A percentile compares a stretch with the other conserved stretches of the same genome.
Evolutionary conservation across 2,329 filamentous ascomycete species (phyloP).

Genomic region (Fusarium sp.): DNA sequence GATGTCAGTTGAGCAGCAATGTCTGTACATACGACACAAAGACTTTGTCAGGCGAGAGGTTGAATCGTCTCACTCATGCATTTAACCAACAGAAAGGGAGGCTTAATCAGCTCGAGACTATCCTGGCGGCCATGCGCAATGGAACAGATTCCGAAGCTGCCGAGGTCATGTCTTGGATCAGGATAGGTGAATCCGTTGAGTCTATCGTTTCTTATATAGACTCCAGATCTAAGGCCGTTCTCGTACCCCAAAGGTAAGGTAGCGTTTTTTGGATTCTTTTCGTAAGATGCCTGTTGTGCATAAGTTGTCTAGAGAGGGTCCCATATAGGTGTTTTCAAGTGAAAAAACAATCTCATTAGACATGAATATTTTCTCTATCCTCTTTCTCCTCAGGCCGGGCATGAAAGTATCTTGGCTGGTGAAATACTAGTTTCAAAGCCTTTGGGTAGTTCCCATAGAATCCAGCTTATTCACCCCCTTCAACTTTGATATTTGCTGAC

Average conservation of each 20-base stretch:
- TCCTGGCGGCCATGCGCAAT: conserved; percentile 21
- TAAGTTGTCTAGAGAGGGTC: background rate
- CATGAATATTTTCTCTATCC: background rate
- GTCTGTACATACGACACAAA: conserved; percentile 23
- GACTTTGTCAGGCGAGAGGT: conserved; percentile 22
- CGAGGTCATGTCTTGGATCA: conserved; percentile 30
- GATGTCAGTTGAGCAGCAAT: conserved; percentile 13
- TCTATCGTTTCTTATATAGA: conserved; percentile 30
- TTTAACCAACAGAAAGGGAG: conserved; percentile 30
- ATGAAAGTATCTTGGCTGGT: background rate
- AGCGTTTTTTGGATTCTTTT: background rate
- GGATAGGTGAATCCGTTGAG: conserved; percentile 23
- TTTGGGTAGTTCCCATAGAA: too few relatives aligned
- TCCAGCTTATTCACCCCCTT: background rate
- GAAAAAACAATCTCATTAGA: background rate
- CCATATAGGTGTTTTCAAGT: background rate
- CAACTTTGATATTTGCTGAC: background rate
- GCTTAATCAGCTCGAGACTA: conserved; percentile 24
- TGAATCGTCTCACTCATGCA: conserved; percentile 17
- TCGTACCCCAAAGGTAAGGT: conserved; percentile 16
- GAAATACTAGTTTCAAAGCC: background rate
- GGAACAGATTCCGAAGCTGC: conserved; percentile 22
- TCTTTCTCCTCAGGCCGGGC: background rate
- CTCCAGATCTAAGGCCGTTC: conserved; percentile 5
- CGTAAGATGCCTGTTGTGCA: background rate